phyloP scores from a whole-genome alignment of 768 basidiomycete genomes.

The Fomitopsis pulvina region DNA sequence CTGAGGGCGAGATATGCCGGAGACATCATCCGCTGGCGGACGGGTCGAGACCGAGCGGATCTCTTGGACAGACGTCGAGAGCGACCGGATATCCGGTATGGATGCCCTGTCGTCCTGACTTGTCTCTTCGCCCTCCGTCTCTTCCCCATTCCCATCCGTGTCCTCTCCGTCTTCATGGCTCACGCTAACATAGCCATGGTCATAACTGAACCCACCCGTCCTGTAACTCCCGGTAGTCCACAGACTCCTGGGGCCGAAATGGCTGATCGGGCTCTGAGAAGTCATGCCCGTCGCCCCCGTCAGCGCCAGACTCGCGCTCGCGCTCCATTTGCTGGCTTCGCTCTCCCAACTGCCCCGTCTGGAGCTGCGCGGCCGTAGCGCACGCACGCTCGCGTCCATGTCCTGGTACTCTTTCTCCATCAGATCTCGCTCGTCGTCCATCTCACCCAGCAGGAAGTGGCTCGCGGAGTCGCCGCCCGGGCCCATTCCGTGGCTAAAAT shows the following conservation, averaged over 20 bases:
- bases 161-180: conserved; percentile 22
- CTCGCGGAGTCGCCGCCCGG: conserved; percentile 61
- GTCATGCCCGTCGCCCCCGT: conserved; percentile 33
- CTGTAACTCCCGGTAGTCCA: conserved; percentile 57
- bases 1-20: neutral
- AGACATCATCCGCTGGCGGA: neutral
- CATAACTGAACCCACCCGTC: conserved; percentile 44
- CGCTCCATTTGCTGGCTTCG: conserved; percentile 84
- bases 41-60: neutral
- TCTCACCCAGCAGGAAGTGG: conserved; percentile 48
- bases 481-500: conserved; percentile 43
- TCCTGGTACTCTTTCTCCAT: conserved; percentile 38
- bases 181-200: conserved; percentile 29
- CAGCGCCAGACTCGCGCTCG: conserved; percentile 46
- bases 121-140: conserved; percentile 6
- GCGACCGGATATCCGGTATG: neutral
- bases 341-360: conserved; percentile 91
- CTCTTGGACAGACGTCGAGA: neutral
- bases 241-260: conserved; percentile 34
- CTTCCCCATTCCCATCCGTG: conserved; percentile 14
- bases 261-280: conserved; percentile 7
- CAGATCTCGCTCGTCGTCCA: conserved; percentile 29
- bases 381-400: conserved; percentile 82
- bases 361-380: conserved; percentile 81
- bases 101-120: neutral